Percentiles rank a stretch among this genome's conserved stretches.
phyloP scores from a whole-genome alignment of 1,139 yeast genomes.

The Blastobotrys apis region DNA sequence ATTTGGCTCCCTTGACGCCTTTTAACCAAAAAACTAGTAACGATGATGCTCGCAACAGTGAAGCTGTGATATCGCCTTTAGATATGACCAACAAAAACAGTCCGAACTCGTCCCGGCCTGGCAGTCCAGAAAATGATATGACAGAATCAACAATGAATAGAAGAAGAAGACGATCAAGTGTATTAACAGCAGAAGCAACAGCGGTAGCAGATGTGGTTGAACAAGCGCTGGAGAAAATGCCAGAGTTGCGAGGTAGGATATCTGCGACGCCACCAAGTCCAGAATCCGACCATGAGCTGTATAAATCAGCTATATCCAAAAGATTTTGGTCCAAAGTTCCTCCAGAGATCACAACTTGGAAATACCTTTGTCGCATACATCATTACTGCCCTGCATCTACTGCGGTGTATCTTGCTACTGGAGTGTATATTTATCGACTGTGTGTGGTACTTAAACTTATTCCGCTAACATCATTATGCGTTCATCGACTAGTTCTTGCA shows the following conservation, averaged over 20 bases:
- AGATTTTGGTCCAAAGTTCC: conserved; percentile 40
- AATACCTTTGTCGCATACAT: conserved; percentile 41
- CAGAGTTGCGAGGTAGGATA: conserved; percentile 7
- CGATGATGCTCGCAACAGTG: neutral
- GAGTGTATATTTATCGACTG: conserved; percentile 36
- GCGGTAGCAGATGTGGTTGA: conserved; percentile 20
- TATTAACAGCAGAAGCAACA: conserved; percentile 18
- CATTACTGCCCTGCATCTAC: conserved; percentile 43
- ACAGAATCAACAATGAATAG: conserved; percentile 3
- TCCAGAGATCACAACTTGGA: conserved; percentile 36
- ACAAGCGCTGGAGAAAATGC: neutral
- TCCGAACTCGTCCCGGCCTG: conserved; percentile 6
- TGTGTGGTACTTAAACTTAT: conserved; percentile 33
- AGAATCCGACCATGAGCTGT: conserved; percentile 1
- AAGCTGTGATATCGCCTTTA: conserved; percentile 5
- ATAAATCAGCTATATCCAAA: conserved; percentile 25
- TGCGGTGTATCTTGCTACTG: conserved; percentile 42
- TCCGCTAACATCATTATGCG: conserved; percentile 41
- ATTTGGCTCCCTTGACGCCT: neutral
- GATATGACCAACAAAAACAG: conserved; percentile 5
- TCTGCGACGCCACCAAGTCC: neutral
- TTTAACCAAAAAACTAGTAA: neutral
- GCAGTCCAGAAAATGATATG: conserved; percentile 1
- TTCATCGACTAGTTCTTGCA: conserved; percentile 48
- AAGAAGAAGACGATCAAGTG: conserved; percentile 17